Evolutionary conservation across 2,329 filamentous ascomycete species (phyloP), one percentile per base, ranked within the genome.

Genomic region (Epichloe uncinata): DNA sequence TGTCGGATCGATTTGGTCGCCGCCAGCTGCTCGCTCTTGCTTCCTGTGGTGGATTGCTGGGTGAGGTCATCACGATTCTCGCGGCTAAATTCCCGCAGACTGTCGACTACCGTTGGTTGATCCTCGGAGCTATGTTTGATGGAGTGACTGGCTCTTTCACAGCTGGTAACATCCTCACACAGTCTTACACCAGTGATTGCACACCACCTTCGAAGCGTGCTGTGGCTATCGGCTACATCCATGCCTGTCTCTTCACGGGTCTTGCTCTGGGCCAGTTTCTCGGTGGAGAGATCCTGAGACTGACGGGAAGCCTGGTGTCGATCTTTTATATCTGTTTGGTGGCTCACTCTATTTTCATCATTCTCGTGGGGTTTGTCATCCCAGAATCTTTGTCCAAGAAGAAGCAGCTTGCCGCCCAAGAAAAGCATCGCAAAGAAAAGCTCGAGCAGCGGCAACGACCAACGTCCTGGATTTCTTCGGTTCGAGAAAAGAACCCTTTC

Each of bases 101-200:
- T 0, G 69, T 95, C 47, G 77, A 84, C 53, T 87, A 95, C 59
- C 82, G 85, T 50, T 85, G 87, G 78, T 70, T 98, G 20, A 69
- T 97, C 5, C 64, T 91, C 1, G 87, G 87, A 9, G 79, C 82
- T 36, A 72, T 86, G 9, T 73, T 90, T 43, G 93, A 98, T 61
- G 93, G 93, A 4, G 61, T 95, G 5, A 82, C 82, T 9, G 93
- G 93, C 7, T 95, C 90, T 0, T 95, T 96, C 63, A 95, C 89
- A 1, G 80, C 87, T 0, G 84, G 84, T 30, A 85, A 84, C 43
- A 71, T 84, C 18, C 70, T 95, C 51, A 82, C 81, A 20, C 84
- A 94, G 63, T 88, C 91, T 0, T 98, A 97, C 65, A 84, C 86
- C 12, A 83, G 87, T 40, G 93, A 98, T 65, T 95, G 88, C 66